Base-by-base conservation (phyloP, 148 eudicot genomes). In the Rhododendron mucronatum region DNA sequence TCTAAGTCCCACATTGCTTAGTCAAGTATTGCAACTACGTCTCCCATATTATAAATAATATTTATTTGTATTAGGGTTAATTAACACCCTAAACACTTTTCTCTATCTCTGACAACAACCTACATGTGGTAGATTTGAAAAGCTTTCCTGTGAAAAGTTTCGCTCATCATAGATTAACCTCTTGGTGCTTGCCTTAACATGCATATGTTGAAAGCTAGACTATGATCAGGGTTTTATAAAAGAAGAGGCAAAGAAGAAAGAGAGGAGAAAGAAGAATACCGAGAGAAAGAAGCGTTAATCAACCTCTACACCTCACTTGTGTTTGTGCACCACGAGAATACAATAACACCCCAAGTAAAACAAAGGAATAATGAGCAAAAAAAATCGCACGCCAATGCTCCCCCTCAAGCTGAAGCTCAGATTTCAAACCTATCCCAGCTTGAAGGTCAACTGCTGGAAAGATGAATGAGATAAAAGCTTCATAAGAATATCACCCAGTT, bases 121-220 rank as follows among this genome's bases (percentile, higher is more conserved):
- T 63, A 39, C 76, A n/a, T 33, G 74, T 37, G 84, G 84, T 30
- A 63, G 12, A 41, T 83, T 9, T 37, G n/a, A 80, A 65, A 76
- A 41, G 35, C 53, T 83, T 83, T 83, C 21, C 55, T 26, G 18
- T 65, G 50, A 37, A 12, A 21, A 23, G n/a, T 57, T 21, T 21
- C 1, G 41, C 20, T 61, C 15, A 37, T 59, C 84, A 59, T 59
- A 9, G 30, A 35, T 37, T 59, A 33, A 59, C 48, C 84, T 35
- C 13, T 37, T 82, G 73, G 30, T 82, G 84, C 48, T 55, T 82
- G 71, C 73, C 33, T 78, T n/a, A 20, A n/a, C 81, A 78, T 78
- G 33, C 48, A 78, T 23, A 37, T 15, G 37, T 71, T 13, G 39
- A 10, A 30, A 30, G 14, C 2, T 71, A 30, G 39, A 71, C 39